These are phyloP conservation scores for Cystobasidium tubakii DNA, from an alignment of 768 basidiomycete species.

Conservation along the genomic window DNA sequence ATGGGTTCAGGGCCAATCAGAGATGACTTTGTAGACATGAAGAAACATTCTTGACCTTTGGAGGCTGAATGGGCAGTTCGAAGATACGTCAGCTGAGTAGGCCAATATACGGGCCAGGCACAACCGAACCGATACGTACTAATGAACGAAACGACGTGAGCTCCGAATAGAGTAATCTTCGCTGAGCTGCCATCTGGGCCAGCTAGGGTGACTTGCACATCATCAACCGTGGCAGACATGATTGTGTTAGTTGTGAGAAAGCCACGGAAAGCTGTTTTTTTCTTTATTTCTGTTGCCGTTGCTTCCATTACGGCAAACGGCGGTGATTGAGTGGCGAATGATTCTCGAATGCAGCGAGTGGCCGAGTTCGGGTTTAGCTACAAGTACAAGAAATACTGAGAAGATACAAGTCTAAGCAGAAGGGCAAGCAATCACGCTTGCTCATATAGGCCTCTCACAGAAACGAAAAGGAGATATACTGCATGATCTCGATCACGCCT, in stretches of 20 bases:
- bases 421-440: no score
- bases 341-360: no score
- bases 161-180: conserved; percentile 4
- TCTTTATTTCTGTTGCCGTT: not conserved
- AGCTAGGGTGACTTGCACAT: not conserved
- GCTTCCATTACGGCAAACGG: not conserved
- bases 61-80: not conserved
- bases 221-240: not conserved
- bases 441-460: no score
- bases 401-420: no score
- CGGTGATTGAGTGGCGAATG: not conserved
- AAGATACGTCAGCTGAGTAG: no score
- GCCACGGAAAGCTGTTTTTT: not conserved
- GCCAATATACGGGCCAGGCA: not conserved
- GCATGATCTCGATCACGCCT: no score
- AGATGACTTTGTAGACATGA: conserved; percentile 15
- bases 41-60: conserved; percentile 2
- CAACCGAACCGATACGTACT: not conserved
- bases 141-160: not conserved
- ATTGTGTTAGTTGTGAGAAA: not conserved
- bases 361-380: no score
- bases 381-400: no score
- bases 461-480: no score
- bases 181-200: conserved; percentile 5
- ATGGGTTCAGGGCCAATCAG: conserved; percentile 6